Evolutionary conservation across 2,329 filamentous ascomycete genomes (phyloP), one percentile per base, ranked within the genome.

Genomic region (Neonectria hederae): DNA sequence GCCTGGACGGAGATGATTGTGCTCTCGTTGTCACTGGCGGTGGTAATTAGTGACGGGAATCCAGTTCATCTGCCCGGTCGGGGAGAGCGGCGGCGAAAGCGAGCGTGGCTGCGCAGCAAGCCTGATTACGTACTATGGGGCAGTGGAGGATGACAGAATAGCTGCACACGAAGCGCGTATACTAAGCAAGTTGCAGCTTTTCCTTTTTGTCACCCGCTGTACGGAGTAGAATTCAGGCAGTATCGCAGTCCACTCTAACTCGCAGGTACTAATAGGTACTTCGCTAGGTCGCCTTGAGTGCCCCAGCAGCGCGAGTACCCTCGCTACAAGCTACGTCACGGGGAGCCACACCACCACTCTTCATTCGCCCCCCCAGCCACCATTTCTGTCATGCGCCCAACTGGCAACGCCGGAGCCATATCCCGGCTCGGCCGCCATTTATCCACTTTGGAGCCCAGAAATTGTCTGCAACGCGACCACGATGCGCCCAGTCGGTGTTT

Each of bases 61-160:
- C 26, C 42, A 24, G 55, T 49, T 51, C 26, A 32, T 43, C 32
- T 32, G 22, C 43, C 35, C 32, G 56, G 38, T 38, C 35, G 54
- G 48, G 56, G 56, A 54, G 49, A 63, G 48, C 54, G 55, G 60
- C 60, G 54, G 60, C 54, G 60, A 63, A 38, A 42, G 55, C 51
- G 43, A 54, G 51, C 26, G 62, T 65, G 62, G 62, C 62, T 65
- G 62, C 62, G 62, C 62, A 57, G 51, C 62, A 46, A 48, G 40
- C 45, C 38, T 54, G 62, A 61, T 65, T 65, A 65, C 62, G 62
- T 62, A 63, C 59, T 58, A 51, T 38, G 52, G 24, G 48, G 54
- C 38, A 42, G 38, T 42, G 38, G 38, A 21, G 5, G 14, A 8
- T 7, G 38, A 42, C n/a, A 21, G n/a, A 42, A 42, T 42, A 21